Conservation (phyloP, 2,329 filamentous ascomycete genomes). For the Thyridium curvatum region DNA sequence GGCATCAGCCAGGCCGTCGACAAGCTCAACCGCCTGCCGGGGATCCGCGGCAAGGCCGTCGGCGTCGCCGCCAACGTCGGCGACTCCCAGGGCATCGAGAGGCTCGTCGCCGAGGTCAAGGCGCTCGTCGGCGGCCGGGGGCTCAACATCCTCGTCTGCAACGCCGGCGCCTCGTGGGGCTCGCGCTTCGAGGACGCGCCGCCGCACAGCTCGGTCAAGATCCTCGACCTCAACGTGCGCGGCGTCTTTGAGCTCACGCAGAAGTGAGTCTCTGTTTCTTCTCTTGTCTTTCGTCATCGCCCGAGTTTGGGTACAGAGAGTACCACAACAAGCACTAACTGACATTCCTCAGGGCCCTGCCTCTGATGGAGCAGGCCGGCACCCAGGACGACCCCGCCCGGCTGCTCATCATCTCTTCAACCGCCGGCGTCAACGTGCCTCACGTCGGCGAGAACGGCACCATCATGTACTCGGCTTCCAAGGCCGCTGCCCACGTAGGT, state of each 20-base stretch:
- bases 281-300: too few relatives aligned
- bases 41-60: slow-evolving; percentile 51
- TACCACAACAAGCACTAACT: too few relatives aligned
- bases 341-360: slow-evolving; percentile 13
- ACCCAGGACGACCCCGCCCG: slow-evolving; percentile 49
- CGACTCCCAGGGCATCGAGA: slow-evolving; percentile 53
- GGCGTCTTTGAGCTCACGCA: slow-evolving; percentile 64
- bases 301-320: too few relatives aligned
- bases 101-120: slow-evolving; percentile 50
- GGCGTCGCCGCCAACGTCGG: slow-evolving; percentile 61
- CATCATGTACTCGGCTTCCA: slow-evolving; percentile 61
- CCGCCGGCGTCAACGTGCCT: slow-evolving; percentile 58
- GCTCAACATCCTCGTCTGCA: slow-evolving; percentile 63
- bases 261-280: slow-evolving; percentile 28
- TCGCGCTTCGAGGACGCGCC: slow-evolving; percentile 57
- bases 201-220: slow-evolving; percentile 56
- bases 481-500: slow-evolving; percentile 50
- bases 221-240: slow-evolving; percentile 66
- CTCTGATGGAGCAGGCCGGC: slow-evolving; percentile 6
- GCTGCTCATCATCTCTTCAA: slow-evolving; percentile 60
- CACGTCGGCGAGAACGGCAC: slow-evolving; percentile 54
- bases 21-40: slow-evolving; percentile 57
- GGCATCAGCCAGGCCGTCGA: slow-evolving; percentile 53
- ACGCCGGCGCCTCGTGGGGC: slow-evolving; percentile 36
- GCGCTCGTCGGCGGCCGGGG: slow-evolving; percentile 48